phyloP scores from a whole-genome alignment of 805 yeast species.

The Starmera dryadoides region DNA sequence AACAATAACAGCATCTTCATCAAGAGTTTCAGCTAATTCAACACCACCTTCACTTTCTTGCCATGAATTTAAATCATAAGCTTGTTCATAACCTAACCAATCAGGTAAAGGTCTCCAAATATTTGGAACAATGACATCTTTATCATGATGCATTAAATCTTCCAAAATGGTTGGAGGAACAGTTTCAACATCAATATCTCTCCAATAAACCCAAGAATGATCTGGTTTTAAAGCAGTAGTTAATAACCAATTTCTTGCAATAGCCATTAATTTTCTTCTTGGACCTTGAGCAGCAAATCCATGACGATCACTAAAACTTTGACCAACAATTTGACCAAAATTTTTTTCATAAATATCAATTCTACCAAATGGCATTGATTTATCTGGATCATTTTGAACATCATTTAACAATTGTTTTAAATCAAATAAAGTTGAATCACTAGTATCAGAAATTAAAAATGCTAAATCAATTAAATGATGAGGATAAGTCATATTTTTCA shows the following conservation, averaged over 20 bases:
- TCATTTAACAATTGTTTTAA: conserved; percentile 48
- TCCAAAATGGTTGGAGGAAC: conserved; percentile 79
- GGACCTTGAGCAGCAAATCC: conserved; percentile 97
- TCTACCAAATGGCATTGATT: conserved; percentile 63
- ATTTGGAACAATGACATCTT: conserved; percentile 91
- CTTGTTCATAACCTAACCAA: conserved; percentile 80
- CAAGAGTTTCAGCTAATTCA: conserved; percentile 66
- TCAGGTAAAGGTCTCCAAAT: conserved; percentile 89
- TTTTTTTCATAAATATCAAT: conserved; percentile 88
- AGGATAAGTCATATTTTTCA: conserved; percentile 77
- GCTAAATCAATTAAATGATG: conserved; percentile 79
- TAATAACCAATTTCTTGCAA: conserved; percentile 92
- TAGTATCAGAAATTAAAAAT: conserved; percentile 84
- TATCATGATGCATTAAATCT: conserved; percentile 86
- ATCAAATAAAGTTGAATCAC: conserved; percentile 77
- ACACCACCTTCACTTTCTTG: conserved; percentile 79
- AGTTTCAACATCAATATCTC: conserved; percentile 96
- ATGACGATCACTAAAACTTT: conserved; percentile 87
- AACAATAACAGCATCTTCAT: conserved; percentile 93
- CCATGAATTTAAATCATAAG: conserved; percentile 82
- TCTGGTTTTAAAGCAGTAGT: conserved; percentile 83
- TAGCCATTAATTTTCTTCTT: conserved; percentile 89
- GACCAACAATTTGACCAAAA: conserved; percentile 91
- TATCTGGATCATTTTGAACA: conserved; percentile 61
- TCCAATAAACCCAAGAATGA: conserved; percentile 95